Base-by-base conservation (phyloP, 768 basidiomycete genomes). In the Aureoboletus auriporus region DNA sequence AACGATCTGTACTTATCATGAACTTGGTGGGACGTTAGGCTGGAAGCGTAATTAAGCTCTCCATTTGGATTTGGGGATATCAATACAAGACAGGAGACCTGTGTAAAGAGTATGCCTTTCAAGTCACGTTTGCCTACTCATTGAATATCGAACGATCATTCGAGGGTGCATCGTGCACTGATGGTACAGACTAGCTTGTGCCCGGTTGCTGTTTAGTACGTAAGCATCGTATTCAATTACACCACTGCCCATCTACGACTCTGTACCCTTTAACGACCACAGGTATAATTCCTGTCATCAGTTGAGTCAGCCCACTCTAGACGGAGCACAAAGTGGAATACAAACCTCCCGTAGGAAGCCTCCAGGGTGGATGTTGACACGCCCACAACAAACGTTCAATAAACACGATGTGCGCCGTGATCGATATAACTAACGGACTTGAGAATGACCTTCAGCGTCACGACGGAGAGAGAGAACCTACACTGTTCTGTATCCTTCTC, bases 331-430 rank as follows among this genome's bases (percentile, higher is more conserved):
- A 8, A 5, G 13, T 31, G 2, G n/a, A 13, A 28, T 23, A 64
- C 76, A 45, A 50, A 86, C 86, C 86, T 71, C 86, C 86, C 1
- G 83, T 86, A 3, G 80, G 76, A 29, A 88, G 61, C 6, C 59
- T 42, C 59, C 76, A 80, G 12, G 48, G 51, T 1, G 61, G 58
- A 23, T 80, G 73, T 0, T 73, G 73, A 17, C 80, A 63, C 0
- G 72, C 67, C 3, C 60, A 64, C 57, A 86, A 57, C 47, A 86
- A 77, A 1, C 75, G 80, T 38, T 75, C 71, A 39, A 84, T 80
- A 49, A 82, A 75, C 0, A 83, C 85, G 8, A 77, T 73, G 58
- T 89, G 86, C 0, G 79, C 71, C 1, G 83, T 84, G 46, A 87
- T 74, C 6, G 83, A 82, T 16, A 87, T 75, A 48, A 77, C 87